Conservation (phyloP, 352 stramenopile species). For the Stephanocyclus meneghinianus region DNA sequence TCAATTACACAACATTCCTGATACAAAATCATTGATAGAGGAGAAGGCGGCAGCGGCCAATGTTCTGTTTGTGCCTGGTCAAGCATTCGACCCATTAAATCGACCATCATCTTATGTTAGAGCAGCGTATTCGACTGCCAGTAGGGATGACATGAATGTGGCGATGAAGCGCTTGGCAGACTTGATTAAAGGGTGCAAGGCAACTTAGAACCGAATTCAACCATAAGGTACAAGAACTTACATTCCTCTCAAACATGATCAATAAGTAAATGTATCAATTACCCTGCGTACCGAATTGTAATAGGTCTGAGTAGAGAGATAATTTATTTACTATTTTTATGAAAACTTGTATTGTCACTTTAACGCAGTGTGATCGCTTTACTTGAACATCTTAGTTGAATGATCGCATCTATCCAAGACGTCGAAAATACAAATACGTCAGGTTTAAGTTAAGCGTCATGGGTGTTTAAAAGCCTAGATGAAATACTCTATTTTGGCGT, state of each 20-base stretch:
- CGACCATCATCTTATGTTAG: conserved; percentile 57
- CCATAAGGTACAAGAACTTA: background rate
- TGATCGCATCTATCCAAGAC: too few relatives aligned
- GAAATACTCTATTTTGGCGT: too few relatives aligned
- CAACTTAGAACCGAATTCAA: background rate
- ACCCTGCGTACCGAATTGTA: background rate
- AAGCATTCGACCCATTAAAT: conserved; percentile 58
- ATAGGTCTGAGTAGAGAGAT: background rate
- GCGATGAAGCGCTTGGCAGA: conserved; percentile 58
- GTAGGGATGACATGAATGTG: conserved; percentile 66
- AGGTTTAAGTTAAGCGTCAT: too few relatives aligned
- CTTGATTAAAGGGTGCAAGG: conserved; percentile 20
- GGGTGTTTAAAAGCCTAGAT: too few relatives aligned
- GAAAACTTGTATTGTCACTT: too few relatives aligned
- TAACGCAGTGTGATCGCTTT: too few relatives aligned
- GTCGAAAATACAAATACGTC: too few relatives aligned
- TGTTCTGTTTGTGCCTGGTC: conserved; percentile 73
- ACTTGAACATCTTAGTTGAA: too few relatives aligned
- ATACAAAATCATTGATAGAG: conserved; percentile 61
- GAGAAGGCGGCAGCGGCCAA: conserved; percentile 61
- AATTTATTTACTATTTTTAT: too few relatives aligned
- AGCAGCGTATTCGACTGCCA: conserved; percentile 66
- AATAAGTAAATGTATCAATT: background rate
- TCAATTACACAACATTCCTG: conserved; percentile 46
- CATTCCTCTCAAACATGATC: background rate